A percentile compares a stretch with the other conserved stretches of the same genome.
These are phyloP conservation scores for Aspergillus sp. DNA, from an alignment of 2,329 filamentous ascomycete species.

Conservation along the genomic window DNA sequence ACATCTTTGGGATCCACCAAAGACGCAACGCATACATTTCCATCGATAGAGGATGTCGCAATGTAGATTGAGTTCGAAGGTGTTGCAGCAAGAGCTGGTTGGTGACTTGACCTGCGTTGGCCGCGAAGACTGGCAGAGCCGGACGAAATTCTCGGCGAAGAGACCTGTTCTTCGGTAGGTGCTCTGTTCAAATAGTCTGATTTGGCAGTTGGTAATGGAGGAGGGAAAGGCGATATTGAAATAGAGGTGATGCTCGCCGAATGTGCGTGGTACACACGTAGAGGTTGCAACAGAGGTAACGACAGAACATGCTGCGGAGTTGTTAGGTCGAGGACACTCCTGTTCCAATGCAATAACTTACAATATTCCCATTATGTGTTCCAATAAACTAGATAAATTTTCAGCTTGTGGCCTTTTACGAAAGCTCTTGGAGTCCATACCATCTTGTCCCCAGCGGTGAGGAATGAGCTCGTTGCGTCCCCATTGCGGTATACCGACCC, in stretches of 20 bases:
- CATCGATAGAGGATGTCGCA: conserved; percentile 89
- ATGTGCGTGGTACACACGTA: conserved; percentile 89
- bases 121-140: conserved; percentile 27
- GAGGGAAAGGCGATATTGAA: conserved; percentile 83
- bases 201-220: conserved; percentile 46
- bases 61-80: conserved; percentile 91
- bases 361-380: conserved; percentile 94
- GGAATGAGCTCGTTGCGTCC: conserved; percentile 86
- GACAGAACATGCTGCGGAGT: conserved; percentile 70
- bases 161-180: conserved; percentile 21
- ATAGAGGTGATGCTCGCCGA: conserved; percentile 84
- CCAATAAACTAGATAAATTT: conserved; percentile 65
- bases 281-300: conserved; percentile 71
- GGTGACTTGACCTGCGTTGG: conserved; percentile 16
- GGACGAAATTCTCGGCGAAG: conserved; percentile 20
- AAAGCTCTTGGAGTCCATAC: conserved; percentile 43
- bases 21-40: conserved; percentile 88
- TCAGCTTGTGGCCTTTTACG: conserved; percentile 24
- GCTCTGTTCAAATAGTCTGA: conserved; percentile 32
- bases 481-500: conserved; percentile 84
- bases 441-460: conserved; percentile 96
- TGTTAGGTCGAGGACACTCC: no score
- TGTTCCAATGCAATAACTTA: conserved; percentile 43
- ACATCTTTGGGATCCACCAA: conserved; percentile 86
- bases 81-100: conserved; percentile 56